Percentiles rank a stretch among this genome's conserved stretches.
These are phyloP conservation scores for Dothistroma pini DNA, from an alignment of 2,329 filamentous ascomycete genomes.

Conservation along the genomic window DNA sequence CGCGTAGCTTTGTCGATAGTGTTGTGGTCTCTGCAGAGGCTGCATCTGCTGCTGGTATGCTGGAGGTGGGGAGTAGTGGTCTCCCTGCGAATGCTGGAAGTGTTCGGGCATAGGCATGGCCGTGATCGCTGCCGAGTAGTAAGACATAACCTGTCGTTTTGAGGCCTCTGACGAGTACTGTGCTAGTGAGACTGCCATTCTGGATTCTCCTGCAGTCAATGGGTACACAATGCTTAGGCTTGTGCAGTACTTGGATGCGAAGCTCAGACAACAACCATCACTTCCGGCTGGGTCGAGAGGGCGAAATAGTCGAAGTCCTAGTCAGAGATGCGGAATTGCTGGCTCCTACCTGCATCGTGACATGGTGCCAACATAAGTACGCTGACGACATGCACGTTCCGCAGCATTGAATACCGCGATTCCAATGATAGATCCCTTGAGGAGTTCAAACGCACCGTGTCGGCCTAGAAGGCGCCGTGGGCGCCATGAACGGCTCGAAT, in stretches of 20 bases:
- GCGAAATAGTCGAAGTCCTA: background rate
- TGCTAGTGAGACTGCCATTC: conserved; percentile 17
- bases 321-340: background rate
- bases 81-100: conserved; percentile 6
- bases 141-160: conserved; percentile 8
- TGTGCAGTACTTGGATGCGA: background rate
- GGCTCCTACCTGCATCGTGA: background rate
- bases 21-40: conserved; percentile 3
- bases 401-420: conserved; percentile 1
- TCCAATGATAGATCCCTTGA: background rate
- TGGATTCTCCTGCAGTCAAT: background rate
- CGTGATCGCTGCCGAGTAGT: conserved; percentile 7
- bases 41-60: background rate
- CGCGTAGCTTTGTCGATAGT: background rate
- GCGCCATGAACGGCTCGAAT: background rate
- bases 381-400: conserved; percentile 7
- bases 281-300: background rate
- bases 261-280: background rate
- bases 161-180: conserved; percentile 7
- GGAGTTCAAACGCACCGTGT: background rate
- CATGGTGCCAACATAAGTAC: conserved; percentile 1
- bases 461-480: background rate
- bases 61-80: background rate
- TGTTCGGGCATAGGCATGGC: conserved; percentile 13
- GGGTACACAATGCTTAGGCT: background rate